These are phyloP conservation scores for Dictyostelium citrinum DNA, from an alignment of 78 protist genomes.

Conservation along the genomic window DNA sequence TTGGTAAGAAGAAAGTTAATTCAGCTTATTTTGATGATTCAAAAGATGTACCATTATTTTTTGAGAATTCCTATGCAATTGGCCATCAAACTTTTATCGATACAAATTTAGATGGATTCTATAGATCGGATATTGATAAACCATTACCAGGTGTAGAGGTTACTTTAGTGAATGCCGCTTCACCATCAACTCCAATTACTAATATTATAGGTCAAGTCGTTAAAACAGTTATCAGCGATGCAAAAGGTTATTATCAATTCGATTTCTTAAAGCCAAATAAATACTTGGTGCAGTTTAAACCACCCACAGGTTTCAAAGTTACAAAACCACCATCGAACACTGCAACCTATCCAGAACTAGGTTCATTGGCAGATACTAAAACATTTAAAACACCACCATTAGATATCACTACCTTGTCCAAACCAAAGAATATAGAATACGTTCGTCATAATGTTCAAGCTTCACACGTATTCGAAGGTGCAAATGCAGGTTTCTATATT, in stretches of 20 bases:
- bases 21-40: not conserved
- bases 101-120: constrained; percentile 1
- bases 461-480: not conserved
- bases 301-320: not conserved
- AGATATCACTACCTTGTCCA: not conserved
- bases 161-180: not conserved
- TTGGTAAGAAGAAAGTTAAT: not conserved
- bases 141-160: constrained; percentile 6
- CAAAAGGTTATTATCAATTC: not conserved
- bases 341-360: not conserved
- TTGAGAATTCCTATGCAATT: not conserved
- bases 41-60: not conserved
- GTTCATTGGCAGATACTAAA: not conserved
- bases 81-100: constrained; percentile 10
- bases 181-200: not conserved
- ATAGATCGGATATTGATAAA: not conserved
- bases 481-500: constrained; percentile 15
- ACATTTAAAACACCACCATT: not conserved
- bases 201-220: not conserved
- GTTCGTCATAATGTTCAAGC: not conserved
- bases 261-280: not conserved
- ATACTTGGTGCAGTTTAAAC: not conserved
- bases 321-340: not conserved
- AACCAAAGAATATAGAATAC: not conserved
- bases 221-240: not conserved